Conservation (phyloP, 176 grass and related monocot genomes). For the Calamus simplicifolius region DNA sequence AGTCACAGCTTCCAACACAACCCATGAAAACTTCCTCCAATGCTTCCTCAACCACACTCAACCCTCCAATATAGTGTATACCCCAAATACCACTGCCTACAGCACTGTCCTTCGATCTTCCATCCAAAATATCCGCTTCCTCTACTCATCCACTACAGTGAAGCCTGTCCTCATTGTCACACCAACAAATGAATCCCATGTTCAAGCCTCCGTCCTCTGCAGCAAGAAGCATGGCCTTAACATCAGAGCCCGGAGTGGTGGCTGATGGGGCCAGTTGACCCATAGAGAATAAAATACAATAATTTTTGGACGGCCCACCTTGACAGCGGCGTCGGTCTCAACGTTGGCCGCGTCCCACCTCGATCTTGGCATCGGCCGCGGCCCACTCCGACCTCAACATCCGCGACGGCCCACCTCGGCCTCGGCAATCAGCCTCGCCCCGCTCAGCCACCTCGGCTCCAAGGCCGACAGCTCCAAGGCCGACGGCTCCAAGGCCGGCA, state of each 20-base stretch:
- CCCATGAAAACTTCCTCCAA: slow-evolving; percentile 5
- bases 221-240: neutral
- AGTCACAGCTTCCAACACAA: neutral
- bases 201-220: slow-evolving; percentile 21
- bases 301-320: too few species aligned
- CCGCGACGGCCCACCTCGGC: too few species aligned
- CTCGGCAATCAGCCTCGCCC: too few species aligned
- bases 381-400: too few species aligned
- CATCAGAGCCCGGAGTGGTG: slow-evolving; percentile 22
- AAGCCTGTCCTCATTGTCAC: slow-evolving; percentile 28
- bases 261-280: too few species aligned
- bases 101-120: slow-evolving; percentile 15
- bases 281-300: too few species aligned
- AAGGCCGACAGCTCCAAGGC: too few species aligned
- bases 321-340: too few species aligned
- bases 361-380: too few species aligned
- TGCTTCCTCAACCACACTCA: slow-evolving; percentile 15
- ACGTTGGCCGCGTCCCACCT: too few species aligned
- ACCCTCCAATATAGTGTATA: slow-evolving; percentile 6
- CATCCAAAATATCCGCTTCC: slow-evolving; percentile 26
- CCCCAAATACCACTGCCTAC: slow-evolving; percentile 12
- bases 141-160: slow-evolving; percentile 1
- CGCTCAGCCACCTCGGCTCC: too few species aligned
- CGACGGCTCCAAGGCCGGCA: too few species aligned
- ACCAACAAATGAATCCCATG: slow-evolving; percentile 15